A percentile compares a stretch with the other conserved stretches of the same genome.
Evolutionary conservation across 257 asterid genomes (phyloP).

Genomic region (Datura wrightii): DNA sequence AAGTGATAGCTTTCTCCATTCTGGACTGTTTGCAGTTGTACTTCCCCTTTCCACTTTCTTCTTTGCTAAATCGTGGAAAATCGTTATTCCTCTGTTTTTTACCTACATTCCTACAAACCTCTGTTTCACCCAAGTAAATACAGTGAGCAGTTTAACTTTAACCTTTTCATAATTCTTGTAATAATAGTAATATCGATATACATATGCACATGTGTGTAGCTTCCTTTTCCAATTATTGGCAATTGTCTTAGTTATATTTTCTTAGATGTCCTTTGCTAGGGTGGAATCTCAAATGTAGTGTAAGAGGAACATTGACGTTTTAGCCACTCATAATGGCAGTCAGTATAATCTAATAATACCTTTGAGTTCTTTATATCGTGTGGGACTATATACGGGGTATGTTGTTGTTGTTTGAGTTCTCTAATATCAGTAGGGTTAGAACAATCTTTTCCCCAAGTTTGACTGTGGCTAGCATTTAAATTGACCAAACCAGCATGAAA

Average conservation of each 20-base stretch:
- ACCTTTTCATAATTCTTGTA: neutral
- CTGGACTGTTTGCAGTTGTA: neutral
- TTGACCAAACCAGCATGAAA: neutral
- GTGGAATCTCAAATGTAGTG: neutral
- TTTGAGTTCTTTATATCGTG: slow-evolving; percentile 1
- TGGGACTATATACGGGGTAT: neutral
- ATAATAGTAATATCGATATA: neutral
- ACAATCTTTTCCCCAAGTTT: neutral
- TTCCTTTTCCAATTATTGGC: neutral
- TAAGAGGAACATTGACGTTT: neutral
- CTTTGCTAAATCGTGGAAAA: neutral
- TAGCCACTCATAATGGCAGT: neutral
- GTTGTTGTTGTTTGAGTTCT: neutral
- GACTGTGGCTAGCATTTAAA: neutral
- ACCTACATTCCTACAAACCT: slow-evolving; percentile 3
- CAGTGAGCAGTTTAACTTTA: neutral
- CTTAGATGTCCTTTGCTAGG: neutral
- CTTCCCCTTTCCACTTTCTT: slow-evolving; percentile 6
- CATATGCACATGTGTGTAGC: neutral
- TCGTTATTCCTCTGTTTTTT: neutral
- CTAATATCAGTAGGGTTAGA: neutral
- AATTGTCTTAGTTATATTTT: slow-evolving; percentile 2
- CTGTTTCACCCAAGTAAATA: neutral
- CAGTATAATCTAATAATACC: neutral
- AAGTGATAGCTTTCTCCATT: neutral